These are phyloP conservation scores for Aspergillus pseudonomiae DNA, from an alignment of 2,329 filamentous ascomycete species.

Conservation along the genomic window DNA sequence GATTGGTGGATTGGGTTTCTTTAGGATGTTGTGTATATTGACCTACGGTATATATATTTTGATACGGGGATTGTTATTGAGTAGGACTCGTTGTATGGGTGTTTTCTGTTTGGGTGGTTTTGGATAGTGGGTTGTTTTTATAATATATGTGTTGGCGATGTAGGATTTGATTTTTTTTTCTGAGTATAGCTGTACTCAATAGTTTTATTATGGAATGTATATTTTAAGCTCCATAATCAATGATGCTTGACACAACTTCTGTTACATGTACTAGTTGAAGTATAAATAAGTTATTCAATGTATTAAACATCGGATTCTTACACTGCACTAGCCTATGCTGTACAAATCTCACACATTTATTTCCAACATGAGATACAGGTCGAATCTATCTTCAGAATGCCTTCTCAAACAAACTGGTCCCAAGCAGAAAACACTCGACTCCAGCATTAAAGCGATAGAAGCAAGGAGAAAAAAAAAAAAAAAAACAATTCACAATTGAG, in stretches of 20 bases:
- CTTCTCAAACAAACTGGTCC: neutral
- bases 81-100: too few species aligned
- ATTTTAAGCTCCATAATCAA: too few species aligned
- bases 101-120: too few species aligned
- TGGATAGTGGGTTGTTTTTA: too few species aligned
- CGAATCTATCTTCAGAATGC: slow-evolving; percentile 4
- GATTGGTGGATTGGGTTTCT: too few species aligned
- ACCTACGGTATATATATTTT: too few species aligned
- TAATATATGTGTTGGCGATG: too few species aligned
- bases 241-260: neutral
- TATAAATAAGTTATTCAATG: neutral
- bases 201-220: too few species aligned
- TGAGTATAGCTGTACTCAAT: too few species aligned
- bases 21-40: too few species aligned
- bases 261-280: neutral
- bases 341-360: neutral
- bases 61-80: too few species aligned
- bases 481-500: neutral
- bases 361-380: slow-evolving; percentile 1
- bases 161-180: too few species aligned
- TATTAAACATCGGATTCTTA: neutral
- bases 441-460: neutral
- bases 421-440: neutral
- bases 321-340: neutral
- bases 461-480: neutral